Evolutionary conservation across 352 stramenopile genomes (phyloP).

Genomic region (Phytophthora pinifolia): DNA sequence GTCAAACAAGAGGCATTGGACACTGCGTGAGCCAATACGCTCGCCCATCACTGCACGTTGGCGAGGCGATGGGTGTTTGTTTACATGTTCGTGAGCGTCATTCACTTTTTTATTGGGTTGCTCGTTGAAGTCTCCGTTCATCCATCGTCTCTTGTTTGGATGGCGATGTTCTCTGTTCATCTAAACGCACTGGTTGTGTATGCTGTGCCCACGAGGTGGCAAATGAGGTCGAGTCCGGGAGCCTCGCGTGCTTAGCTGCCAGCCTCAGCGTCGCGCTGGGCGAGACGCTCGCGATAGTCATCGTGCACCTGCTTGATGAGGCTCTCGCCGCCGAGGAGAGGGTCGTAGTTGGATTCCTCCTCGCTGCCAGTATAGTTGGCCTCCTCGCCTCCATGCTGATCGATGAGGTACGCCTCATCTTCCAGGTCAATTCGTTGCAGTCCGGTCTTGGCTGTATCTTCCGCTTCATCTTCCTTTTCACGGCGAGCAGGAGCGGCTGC

Average conservation of each 20-base stretch:
- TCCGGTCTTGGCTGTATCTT: conserved; percentile 25
- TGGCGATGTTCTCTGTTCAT: conserved; percentile 21
- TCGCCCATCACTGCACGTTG: conserved; percentile 16
- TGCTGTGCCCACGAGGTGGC: not conserved
- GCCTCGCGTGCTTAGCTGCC: conserved; percentile 7
- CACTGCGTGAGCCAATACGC: conserved; percentile 15
- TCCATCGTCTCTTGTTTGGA: conserved; percentile 3
- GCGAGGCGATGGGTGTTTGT: not conserved
- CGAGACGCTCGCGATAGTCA: conserved; percentile 74
- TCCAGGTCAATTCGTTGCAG: conserved; percentile 23
- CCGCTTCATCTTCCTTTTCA: conserved; percentile 35
- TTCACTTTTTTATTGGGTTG: conserved; percentile 31
- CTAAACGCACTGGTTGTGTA: conserved; percentile 17
- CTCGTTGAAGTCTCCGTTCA: conserved; percentile 4
- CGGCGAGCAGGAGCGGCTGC: conserved; percentile 31
- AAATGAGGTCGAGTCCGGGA: not conserved
- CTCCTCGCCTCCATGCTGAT: conserved; percentile 25
- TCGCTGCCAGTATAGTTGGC: conserved; percentile 46
- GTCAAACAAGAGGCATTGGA: conserved; percentile 50
- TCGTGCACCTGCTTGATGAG: conserved; percentile 76
- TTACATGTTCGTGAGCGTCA: conserved; percentile 22
- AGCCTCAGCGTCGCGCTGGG: conserved; percentile 36
- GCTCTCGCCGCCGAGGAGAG: conserved; percentile 58
- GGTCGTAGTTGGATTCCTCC: conserved; percentile 62
- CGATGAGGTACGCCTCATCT: conserved; percentile 27